Evolutionary conservation across 148 eudicot genomes (phyloP).

Genomic region (Heliamphora exappendiculata): DNA sequence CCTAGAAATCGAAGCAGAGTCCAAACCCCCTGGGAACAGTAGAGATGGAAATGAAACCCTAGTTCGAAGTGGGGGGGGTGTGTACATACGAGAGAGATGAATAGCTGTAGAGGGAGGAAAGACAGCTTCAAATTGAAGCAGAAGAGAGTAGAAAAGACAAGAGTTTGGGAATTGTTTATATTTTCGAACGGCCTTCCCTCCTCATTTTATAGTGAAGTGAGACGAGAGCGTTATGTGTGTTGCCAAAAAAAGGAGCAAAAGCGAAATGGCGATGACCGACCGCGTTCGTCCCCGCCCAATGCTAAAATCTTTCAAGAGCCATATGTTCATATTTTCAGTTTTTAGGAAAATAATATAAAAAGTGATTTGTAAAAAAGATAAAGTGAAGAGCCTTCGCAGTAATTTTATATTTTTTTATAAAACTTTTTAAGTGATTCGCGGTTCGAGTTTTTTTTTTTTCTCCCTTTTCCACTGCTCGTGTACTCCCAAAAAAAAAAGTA

Average conservation of each 20-base stretch:
- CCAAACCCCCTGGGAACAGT: slow-evolving; percentile 8
- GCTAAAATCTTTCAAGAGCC: no score
- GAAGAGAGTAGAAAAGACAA: slow-evolving; percentile 6
- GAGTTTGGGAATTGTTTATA: slow-evolving; percentile 20
- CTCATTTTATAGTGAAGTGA: slow-evolving; percentile 12
- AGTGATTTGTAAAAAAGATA: no score
- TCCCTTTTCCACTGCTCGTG: no score
- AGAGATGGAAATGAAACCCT: slow-evolving; percentile 30
- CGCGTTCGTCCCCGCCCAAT: no score
- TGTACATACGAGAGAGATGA: slow-evolving; percentile 3
- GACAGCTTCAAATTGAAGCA: slow-evolving; percentile 76
- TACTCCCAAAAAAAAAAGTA: no score
- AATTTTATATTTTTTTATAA: no score
- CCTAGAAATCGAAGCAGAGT: slow-evolving; percentile 17
- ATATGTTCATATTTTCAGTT: no score
- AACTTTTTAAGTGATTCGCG: no score
- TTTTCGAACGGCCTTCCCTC: slow-evolving; percentile 21
- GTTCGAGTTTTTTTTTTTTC: no score
- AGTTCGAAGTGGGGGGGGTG: slow-evolving; percentile 15
- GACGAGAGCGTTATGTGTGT: slow-evolving; percentile 5
- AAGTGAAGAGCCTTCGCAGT: no score
- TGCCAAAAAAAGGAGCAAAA: slow-evolving; percentile 10
- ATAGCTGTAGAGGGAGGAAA: slow-evolving; percentile 10
- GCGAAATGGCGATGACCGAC: no score
- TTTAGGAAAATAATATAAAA: no score